Evolutionary conservation across 306 rosid genomes (phyloP), one percentile per base, ranked within the genome.

Genomic region (Sphenostylis stenocarpa): DNA sequence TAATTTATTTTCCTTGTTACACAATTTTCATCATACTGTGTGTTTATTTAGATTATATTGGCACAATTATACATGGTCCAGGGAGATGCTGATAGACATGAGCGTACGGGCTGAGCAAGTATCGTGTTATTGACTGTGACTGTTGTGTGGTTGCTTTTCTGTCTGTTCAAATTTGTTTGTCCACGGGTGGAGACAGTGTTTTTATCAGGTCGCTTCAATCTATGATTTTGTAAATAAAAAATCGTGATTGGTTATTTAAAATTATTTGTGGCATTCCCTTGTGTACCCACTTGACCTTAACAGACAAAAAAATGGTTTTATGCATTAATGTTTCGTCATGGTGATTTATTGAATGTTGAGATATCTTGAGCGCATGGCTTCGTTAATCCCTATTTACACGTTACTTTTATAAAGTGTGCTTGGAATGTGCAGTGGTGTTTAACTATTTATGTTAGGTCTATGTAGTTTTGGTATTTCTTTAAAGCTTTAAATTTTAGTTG

Each of bases 281-380:
- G 10, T 31, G 34, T 31, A 4, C 55, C 26, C 3, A 19, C 41
- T 41, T 1, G 5, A 28, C 34, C n/a, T 0, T 1, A 1, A 26
- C 5, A 4, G 6, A 4, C 2, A 3, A 39, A 53, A 38, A 51
- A 20, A 17, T 2, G 17, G 7, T 17, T 11, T 10, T 13, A 17
- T 16, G 4, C 34, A 34, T 49, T 49, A 57, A 75, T 20, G 10
- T 61, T 36, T 56, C 28, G 21, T 38, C 21, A 38, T 36, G 64
- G 13, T 75, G 49, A 45, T 62, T 17, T 28, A 16, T 45, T 51
- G n/a, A 72, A 64, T 70, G n/a, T 48, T 36, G 72, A 61, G 36
- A 51, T 76, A 44, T 49, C 41, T 16, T 63, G 70, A 28, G 24
- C 51, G 28, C 60, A 23, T 77, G 28, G 71, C 41, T 67, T 17